phyloP scores from a whole-genome alignment of 106 monocot genomes.

The Dendrobium officinale region DNA sequence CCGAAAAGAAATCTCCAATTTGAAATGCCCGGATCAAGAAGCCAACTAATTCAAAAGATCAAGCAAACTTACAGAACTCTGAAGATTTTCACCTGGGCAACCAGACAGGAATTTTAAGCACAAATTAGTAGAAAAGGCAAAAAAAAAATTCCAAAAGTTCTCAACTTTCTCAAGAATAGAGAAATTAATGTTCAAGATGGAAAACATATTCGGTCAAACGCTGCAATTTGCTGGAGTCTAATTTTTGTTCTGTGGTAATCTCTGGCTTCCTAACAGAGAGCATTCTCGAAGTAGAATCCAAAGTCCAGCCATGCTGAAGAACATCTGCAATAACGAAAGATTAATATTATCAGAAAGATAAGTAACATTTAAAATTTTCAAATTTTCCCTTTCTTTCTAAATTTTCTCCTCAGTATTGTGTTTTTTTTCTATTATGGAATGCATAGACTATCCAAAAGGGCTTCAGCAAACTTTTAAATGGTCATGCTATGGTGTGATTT shows the following conservation, averaged over 20 bases:
- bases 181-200: conserved; percentile 82
- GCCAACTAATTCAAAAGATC: too few relatives aligned
- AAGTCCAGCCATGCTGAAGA: conserved; percentile 61
- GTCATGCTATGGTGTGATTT: background rate
- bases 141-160: background rate
- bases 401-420: too few relatives aligned
- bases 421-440: too few relatives aligned
- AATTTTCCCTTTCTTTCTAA: too few relatives aligned
- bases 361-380: background rate
- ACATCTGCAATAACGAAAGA: conserved; percentile 40
- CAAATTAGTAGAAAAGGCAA: too few relatives aligned
- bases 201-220: conserved; percentile 95
- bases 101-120: too few relatives aligned
- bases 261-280: conserved; percentile 52
- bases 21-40: too few relatives aligned
- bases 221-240: conserved; percentile 73
- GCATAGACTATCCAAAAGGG: background rate
- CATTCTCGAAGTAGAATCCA: conserved; percentile 63
- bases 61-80: too few relatives aligned
- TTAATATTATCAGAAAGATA: background rate
- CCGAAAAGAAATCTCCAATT: too few relatives aligned
- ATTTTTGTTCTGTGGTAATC: conserved; percentile 45
- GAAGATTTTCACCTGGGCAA: too few relatives aligned
- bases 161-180: background rate
- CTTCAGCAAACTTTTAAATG: background rate